Base-by-base conservation (phyloP, 2,329 filamentous ascomycete genomes). In the Diaporthe velutina region DNA sequence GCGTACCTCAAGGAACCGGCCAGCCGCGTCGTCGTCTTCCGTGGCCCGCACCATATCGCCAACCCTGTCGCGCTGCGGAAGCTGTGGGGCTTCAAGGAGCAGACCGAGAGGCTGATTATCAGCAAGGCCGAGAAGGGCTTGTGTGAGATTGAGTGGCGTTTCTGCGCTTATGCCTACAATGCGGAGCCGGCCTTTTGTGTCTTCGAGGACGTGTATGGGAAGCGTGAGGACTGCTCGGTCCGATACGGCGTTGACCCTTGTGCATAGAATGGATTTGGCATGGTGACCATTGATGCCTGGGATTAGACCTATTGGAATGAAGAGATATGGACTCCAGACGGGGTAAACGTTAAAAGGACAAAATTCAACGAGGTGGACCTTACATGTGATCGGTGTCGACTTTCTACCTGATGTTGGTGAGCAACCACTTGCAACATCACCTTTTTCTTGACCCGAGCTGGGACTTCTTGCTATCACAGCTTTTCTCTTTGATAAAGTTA, bases 91-190 rank as follows among this genome's bases (percentile, higher is more conserved):
- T 38, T 40, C 30, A 72, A 33, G 48, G 70, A 72, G 30, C 70
- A 72, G 70, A 61, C 60, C 2, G 70, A 72, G 10, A 35, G n/a
- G 33, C 22, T 72, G 17, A 30, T 28, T 7, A 22, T 38, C 7
- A 19, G 48, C 0, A 40, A 60, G 25, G 25, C 28, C 0, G 45
- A 54, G 0, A 33, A 35, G 10, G 70, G 58, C 9, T 10, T 55
- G 6, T 54, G 54, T 17, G 57, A 72, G 70, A 52, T 72, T 4
- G 57, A 72, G 70, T 72, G 70, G 70, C 45, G 70, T 2, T 72
- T 72, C 48, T 72, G 35, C n/a, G 35, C 58, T 22, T 72, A 42
- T 35, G 70, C 45, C 7, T 64, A 54, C 45, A 61, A 61, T 13
- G 70, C 70, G 5, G 57, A 64, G 70, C 57, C 50, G 15, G 70